These are phyloP conservation scores for Scutellaria galericulata DNA, from an alignment of 257 asterid species.

Conservation along the genomic window DNA sequence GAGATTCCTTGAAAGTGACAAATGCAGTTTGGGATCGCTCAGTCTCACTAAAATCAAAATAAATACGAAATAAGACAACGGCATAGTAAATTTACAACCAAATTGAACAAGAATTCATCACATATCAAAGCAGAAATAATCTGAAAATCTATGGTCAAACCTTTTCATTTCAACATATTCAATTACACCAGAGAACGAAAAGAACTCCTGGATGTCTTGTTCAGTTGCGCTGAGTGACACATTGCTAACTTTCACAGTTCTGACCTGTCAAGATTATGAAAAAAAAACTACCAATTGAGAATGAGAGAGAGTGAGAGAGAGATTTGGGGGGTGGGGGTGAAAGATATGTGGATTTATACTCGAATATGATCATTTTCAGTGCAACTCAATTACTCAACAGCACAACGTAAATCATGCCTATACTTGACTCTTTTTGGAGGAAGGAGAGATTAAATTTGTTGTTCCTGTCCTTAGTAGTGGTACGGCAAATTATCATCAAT, in stretches of 20 bases:
- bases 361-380: background rate
- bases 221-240: conserved; percentile 65
- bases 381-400: background rate
- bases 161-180: conserved; percentile 65
- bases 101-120: conserved; percentile 28
- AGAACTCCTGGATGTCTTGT: conserved; percentile 72
- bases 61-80: conserved; percentile 21
- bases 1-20: conserved; percentile 66
- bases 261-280: conserved; percentile 45
- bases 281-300: background rate
- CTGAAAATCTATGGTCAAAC: conserved; percentile 37
- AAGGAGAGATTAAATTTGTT: background rate
- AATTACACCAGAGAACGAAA: conserved; percentile 74
- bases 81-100: background rate
- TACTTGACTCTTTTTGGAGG: background rate
- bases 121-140: conserved; percentile 11
- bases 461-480: background rate
- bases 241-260: conserved; percentile 72
- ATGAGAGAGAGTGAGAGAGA: no score
- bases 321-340: no score
- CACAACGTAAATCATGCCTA: background rate
- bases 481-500: background rate
- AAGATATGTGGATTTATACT: background rate
- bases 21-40: conserved; percentile 65
- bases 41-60: conserved; percentile 47